phyloP scores from a whole-genome alignment of 2,329 filamentous ascomycete genomes.

The Ceratocystis smalleyi region DNA sequence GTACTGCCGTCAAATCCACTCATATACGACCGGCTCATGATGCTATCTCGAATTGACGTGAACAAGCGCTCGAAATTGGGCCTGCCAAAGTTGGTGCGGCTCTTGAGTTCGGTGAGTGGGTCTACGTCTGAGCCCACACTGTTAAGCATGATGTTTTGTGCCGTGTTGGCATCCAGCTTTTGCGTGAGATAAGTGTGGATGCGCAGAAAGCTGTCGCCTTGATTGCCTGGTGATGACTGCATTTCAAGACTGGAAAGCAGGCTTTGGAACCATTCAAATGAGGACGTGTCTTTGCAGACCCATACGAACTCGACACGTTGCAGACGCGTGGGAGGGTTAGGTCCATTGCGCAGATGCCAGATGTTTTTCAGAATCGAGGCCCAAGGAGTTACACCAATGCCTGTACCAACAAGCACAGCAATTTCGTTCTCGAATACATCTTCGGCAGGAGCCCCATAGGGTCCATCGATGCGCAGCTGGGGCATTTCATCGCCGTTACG shows the following conservation, averaged over 20 bases:
- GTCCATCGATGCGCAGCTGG: constrained; percentile 63
- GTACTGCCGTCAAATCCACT: constrained; percentile 52
- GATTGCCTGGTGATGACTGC: constrained; percentile 49
- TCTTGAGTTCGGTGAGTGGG: constrained; percentile 66
- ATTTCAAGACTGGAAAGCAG: constrained; percentile 67
- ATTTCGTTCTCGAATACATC: constrained; percentile 79
- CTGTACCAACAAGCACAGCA: constrained; percentile 60
- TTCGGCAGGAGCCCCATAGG: constrained; percentile 82
- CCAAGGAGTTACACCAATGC: constrained; percentile 65
- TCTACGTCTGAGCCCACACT: constrained; percentile 68
- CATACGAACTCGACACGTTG: constrained; percentile 85
- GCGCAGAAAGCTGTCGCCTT: constrained; percentile 59
- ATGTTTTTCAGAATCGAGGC: constrained; percentile 74
- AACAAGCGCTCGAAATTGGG: constrained; percentile 67
- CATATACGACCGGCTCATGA: constrained; percentile 62
- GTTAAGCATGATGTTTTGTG: constrained; percentile 80
- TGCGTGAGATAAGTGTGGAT: constrained; percentile 88
- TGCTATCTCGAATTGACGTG: constrained; percentile 60
- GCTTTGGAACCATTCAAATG: constrained; percentile 87
- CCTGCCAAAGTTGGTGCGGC: constrained; percentile 75
- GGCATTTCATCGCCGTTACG: constrained; percentile 77
- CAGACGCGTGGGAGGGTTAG: constrained; percentile 64
- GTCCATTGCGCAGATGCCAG: constrained; percentile 69
- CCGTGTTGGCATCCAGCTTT: constrained; percentile 64
- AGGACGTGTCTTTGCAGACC: constrained; percentile 76